phyloP scores from a whole-genome alignment of 176 grass and related monocot species.

The Cenchrus fungigraminus region DNA sequence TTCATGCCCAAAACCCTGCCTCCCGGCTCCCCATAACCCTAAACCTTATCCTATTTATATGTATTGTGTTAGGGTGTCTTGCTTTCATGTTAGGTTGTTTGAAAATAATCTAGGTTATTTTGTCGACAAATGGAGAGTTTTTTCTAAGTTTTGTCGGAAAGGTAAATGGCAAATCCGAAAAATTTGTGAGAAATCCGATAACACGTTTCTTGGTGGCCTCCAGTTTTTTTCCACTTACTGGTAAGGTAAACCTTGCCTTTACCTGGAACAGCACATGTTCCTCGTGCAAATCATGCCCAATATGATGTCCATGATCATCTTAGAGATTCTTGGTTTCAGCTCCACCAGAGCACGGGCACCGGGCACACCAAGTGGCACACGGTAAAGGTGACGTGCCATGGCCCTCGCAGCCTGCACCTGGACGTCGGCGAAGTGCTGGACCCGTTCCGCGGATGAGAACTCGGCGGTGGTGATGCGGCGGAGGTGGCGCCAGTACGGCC shows the following conservation, averaged over 20 bases:
- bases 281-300: slow-evolving; percentile 44
- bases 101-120: too few species aligned
- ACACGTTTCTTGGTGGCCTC: too few species aligned
- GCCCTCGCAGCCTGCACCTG: slow-evolving; percentile 3
- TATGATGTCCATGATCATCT: slow-evolving; percentile 50
- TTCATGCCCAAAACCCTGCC: too few species aligned
- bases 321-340: slow-evolving; percentile 48
- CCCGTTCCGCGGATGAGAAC: slow-evolving; percentile 38
- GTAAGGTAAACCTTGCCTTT: not conserved
- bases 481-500: slow-evolving; percentile 53
- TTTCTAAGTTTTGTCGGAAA: too few species aligned
- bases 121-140: too few species aligned
- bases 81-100: too few species aligned
- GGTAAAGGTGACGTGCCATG: slow-evolving; percentile 37
- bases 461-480: slow-evolving; percentile 44
- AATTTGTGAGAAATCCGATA: too few species aligned
- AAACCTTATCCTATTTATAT: too few species aligned
- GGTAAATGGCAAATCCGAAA: too few species aligned
- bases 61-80: too few species aligned
- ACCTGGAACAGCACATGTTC: not conserved
- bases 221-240: too few species aligned
- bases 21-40: too few species aligned
- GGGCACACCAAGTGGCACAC: not conserved
- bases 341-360: slow-evolving; percentile 17
- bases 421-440: slow-evolving; percentile 23